Base-by-base conservation (phyloP, 352 stramenopile species). In the Thraustochytrium sp. region DNA sequence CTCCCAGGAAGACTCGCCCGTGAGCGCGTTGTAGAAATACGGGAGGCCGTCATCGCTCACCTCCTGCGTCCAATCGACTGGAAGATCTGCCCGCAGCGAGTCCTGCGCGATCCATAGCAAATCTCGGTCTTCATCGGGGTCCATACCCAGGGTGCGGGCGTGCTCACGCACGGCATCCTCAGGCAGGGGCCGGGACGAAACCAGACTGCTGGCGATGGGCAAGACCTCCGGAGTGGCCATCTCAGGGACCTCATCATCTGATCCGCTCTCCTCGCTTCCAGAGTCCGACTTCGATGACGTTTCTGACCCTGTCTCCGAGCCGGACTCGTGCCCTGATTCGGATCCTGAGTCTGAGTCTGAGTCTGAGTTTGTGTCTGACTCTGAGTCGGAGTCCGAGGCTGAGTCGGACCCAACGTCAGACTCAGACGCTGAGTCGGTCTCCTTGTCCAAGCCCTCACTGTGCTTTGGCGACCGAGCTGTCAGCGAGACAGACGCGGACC, bases 121-220 rank as follows among this genome's bases (percentile, higher is more conserved):
- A 18, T 65, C 38, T 9, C n/a, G 4, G 29, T 82, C 49, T n/a
- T 53, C 29, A 18, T 55, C 53, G 3, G 56, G 56, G 31, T 73
- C 42, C 74, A 82, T 82, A 8, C 74, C 74, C 1, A 82, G 36
- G 23, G 26, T 44, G 13, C 26, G 3, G 5, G 74, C 74, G 29
- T 82, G 74, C 74, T 82, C 53, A 11, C 23, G 38, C 4, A 82
- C 8, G 5, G 74, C 74, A 18, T 82, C 23, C 34, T 82, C 65
- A n/a, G 51, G 31, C 4, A n/a, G n/a, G n/a, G n/a, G n/a, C n/a
- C n/a, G n/a, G n/a, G n/a, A n/a, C n/a, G n/a, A n/a, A n/a, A n/a
- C n/a, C n/a, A n/a, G n/a, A n/a, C n/a, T n/a, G n/a, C n/a, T n/a
- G n/a, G n/a, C n/a, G n/a, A n/a, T n/a, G n/a, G n/a, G n/a, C n/a